Conservation (phyloP, 2,329 filamentous ascomycete species). For the Huntiella omanensis region DNA sequence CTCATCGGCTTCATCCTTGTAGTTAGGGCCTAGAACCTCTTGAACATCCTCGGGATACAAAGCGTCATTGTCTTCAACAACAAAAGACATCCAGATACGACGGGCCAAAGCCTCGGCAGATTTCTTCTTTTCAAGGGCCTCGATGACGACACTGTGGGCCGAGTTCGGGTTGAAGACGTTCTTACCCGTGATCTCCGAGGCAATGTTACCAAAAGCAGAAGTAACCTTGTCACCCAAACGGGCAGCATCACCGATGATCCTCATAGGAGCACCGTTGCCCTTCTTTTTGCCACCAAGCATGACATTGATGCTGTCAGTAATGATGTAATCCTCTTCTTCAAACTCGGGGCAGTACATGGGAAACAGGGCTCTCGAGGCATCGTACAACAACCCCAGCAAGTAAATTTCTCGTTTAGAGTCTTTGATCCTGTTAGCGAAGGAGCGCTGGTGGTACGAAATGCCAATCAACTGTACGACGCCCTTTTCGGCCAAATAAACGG, state of each 20-base stretch:
- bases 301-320: conserved; percentile 66
- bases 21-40: conserved; percentile 66
- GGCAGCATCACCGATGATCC: conserved; percentile 56
- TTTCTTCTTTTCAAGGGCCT: conserved; percentile 67
- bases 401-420: conserved; percentile 75
- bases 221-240: conserved; percentile 86
- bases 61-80: conserved; percentile 68
- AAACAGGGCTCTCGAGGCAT: conserved; percentile 74
- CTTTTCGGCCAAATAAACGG: conserved; percentile 60
- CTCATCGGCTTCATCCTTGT: conserved; percentile 65
- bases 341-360: conserved; percentile 88
- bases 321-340: conserved; percentile 74
- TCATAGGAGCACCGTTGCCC: conserved; percentile 58
- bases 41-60: conserved; percentile 64
- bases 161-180: conserved; percentile 87
- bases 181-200: conserved; percentile 87
- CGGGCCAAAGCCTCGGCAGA: conserved; percentile 85
- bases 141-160: conserved; percentile 72
- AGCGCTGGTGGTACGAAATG: conserved; percentile 69
- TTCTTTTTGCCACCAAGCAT: conserved; percentile 38
- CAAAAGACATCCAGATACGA: conserved; percentile 96
- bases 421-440: conserved; percentile 67
- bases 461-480: conserved; percentile 65
- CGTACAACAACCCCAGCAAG: conserved; percentile 69
- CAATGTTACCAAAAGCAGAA: conserved; percentile 79